phyloP scores from a whole-genome alignment of 345 rosid genomes.

The Bruguiera gymnorhiza region DNA sequence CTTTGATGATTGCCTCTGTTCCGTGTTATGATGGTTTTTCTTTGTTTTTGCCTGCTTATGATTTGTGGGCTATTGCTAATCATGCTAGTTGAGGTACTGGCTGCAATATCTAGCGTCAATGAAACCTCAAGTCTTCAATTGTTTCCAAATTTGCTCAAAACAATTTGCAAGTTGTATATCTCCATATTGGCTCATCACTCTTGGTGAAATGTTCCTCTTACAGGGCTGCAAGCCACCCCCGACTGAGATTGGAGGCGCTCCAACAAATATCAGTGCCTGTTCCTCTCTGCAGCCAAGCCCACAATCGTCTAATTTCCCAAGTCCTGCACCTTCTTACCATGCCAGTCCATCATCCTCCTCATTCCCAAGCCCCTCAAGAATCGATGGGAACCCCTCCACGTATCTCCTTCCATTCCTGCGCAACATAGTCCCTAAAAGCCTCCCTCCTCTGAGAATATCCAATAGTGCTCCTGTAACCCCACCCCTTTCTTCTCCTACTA shows the following conservation, averaged over 20 bases:
- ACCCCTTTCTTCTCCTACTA: constrained; percentile 31
- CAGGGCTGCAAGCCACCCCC: constrained; percentile 32
- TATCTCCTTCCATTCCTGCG: constrained; percentile 32
- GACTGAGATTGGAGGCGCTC: constrained; percentile 24
- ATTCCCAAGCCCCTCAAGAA: constrained; percentile 28
- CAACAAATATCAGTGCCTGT: constrained; percentile 22
- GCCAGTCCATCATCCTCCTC: constrained; percentile 36
- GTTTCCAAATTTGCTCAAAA: too few species aligned
- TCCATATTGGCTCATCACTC: too few species aligned
- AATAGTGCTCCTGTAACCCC: constrained; percentile 41
- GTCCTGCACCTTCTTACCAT: constrained; percentile 34
- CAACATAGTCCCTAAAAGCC: constrained; percentile 30
- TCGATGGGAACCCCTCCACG: constrained; percentile 26
- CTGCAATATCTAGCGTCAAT: too few species aligned
- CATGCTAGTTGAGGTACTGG: too few species aligned
- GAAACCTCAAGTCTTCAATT: too few species aligned
- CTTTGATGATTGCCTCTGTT: too few species aligned
- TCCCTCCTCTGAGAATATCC: constrained; percentile 35
- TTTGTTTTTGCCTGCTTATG: too few species aligned
- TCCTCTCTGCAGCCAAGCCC: constrained; percentile 35
- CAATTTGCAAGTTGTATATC: too few species aligned
- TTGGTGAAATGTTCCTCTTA: neutral
- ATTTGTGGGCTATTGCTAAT: too few species aligned
- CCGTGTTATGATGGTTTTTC: too few species aligned
- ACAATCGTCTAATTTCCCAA: constrained; percentile 31